phyloP scores from a whole-genome alignment of 2,329 filamentous ascomycete genomes.

The Hypoxylon sp. region DNA sequence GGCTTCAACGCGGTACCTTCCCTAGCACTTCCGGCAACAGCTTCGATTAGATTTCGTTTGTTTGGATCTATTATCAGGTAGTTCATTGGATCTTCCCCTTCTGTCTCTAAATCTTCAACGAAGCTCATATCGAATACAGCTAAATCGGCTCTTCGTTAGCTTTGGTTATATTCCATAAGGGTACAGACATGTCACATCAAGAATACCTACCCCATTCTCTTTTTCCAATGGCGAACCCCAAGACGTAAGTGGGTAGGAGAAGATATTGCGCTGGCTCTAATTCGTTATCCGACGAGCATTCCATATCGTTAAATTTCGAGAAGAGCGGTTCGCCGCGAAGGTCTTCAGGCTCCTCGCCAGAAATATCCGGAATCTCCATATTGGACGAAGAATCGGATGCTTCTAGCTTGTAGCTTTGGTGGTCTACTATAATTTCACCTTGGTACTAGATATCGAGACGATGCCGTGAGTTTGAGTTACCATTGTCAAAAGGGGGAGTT shows the following conservation, averaged over 20 bases:
- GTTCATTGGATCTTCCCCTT: slow-evolving; percentile 1
- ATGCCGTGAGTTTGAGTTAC: neutral
- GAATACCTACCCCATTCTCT: neutral
- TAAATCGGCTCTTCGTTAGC: neutral
- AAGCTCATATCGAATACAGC: slow-evolving; percentile 3
- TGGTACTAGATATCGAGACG: neutral
- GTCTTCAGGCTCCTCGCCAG: neutral
- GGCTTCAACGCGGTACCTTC: neutral
- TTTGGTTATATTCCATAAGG: neutral
- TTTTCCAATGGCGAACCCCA: neutral
- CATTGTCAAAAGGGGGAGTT: no score
- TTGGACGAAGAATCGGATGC: neutral
- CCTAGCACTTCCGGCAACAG: neutral
- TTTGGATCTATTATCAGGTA: neutral
- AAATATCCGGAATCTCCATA: neutral
- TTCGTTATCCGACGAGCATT: slow-evolving; percentile 1
- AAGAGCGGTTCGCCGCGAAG: slow-evolving; percentile 1
- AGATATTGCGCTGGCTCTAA: slow-evolving; percentile 3
- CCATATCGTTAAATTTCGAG: slow-evolving; percentile 2
- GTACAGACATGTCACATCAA: neutral
- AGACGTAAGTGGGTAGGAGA: slow-evolving; percentile 3
- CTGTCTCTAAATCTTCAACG: neutral
- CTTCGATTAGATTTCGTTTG: neutral
- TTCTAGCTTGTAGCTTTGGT: neutral
- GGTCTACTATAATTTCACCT: slow-evolving; percentile 2